These are phyloP conservation scores for Cercospora sojina DNA, from an alignment of 2,329 filamentous ascomycete genomes.

Conservation along the genomic window DNA sequence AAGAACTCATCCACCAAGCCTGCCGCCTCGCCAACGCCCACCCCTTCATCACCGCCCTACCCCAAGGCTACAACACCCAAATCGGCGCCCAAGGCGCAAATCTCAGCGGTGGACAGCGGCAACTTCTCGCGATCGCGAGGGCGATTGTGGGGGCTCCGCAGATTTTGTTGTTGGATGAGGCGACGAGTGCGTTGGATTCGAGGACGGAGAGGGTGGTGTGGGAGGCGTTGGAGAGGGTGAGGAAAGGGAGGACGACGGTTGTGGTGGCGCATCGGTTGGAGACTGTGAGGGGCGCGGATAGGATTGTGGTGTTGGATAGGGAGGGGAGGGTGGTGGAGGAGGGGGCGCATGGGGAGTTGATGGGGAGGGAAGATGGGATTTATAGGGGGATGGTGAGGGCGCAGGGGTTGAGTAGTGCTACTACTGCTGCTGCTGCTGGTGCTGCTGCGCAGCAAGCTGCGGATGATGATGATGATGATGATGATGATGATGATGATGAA, in stretches of 20 bases:
- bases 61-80: constrained; percentile 36
- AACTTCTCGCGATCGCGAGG: constrained; percentile 39
- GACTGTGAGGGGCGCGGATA: constrained; percentile 45
- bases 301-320: constrained; percentile 47
- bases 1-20: constrained; percentile 10
- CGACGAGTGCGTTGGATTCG: constrained; percentile 40
- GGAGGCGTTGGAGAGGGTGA: constrained; percentile 36
- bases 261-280: constrained; percentile 48
- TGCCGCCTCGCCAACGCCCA: constrained; percentile 34
- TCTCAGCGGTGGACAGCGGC: constrained; percentile 38
- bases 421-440: too few relatives aligned
- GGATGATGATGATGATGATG: too few relatives aligned
- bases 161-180: constrained; percentile 40
- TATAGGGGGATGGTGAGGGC: constrained; percentile 12
- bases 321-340: constrained; percentile 46
- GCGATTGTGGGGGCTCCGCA: constrained; percentile 41
- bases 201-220: constrained; percentile 37
- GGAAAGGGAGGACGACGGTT: constrained; percentile 35
- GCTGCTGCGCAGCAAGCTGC: too few relatives aligned
- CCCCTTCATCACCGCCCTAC: constrained; percentile 39
- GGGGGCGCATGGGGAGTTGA: constrained; percentile 36
- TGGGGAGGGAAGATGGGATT: neutral
- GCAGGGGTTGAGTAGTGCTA: constrained; percentile 5
- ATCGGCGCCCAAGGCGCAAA: constrained; percentile 36
- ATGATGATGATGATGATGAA: neutral